Base-by-base conservation (phyloP, 2,329 filamentous ascomycete species). In the Exophiala sp. region DNA sequence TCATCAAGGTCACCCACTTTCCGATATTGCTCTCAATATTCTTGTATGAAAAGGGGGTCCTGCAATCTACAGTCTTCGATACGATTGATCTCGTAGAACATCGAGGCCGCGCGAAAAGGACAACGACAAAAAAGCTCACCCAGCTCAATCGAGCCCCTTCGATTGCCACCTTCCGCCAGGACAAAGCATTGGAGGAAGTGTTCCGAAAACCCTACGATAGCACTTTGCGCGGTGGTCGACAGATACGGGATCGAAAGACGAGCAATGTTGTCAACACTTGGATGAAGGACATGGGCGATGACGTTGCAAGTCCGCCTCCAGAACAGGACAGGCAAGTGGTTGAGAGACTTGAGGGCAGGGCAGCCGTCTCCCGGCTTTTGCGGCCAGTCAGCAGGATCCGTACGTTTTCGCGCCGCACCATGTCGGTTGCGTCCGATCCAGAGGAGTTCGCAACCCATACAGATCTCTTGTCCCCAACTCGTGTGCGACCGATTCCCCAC, bases 1-100 rank as follows among this genome's bases (percentile, higher is more conserved):
- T 94, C 53, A 96, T 97, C 73, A 96, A 96, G 64, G 69, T 85
- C 35, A 95, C 89, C 0, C 91, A 97, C 67, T 84, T 93, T 55
- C 90, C 91, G 0, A 78, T 97, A 2, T 70, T 97, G 1, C 89
- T 95, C 64, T 76, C 80, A 50, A 95, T 97, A 48, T 97, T 86
- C 63, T 60, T 86, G 16, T 97, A 97, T 65, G 91, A 97, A 68
- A 85, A 83, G 51, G 75, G 86, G 30, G 79, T 93, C 61, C 73
- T 97, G 22, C 82, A 87, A 2, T 77, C 83, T 1, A 79, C 80
- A 2, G 81, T 90, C 53, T 89, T 89, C 58, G 88, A 91, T 52
- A 85, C 87, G 0, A 89, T 84, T 2, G 90, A 96, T 64, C 73
- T 95, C 16, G 79, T 96, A n/a, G 88, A 95, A 59, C 78, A 83